Conservation (phyloP, 306 rosid genomes). For the Cucurbita maxima region DNA sequence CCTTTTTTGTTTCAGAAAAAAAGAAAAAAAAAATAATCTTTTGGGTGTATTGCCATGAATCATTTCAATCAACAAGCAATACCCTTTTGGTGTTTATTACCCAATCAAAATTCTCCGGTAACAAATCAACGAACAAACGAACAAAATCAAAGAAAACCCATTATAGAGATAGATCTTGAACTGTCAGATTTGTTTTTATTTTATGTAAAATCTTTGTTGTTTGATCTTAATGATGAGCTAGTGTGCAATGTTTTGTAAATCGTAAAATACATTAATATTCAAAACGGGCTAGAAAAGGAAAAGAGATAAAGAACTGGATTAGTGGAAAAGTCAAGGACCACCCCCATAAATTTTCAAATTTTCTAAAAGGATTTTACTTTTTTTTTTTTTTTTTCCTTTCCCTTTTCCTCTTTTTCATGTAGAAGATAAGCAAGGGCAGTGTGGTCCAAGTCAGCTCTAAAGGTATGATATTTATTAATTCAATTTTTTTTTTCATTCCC, state of each 20-base stretch:
- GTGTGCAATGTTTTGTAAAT: not conserved
- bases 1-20: not conserved
- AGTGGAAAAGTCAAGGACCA: no score
- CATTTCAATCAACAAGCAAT: not conserved
- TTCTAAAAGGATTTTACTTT: no score
- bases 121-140: not conserved
- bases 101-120: not conserved
- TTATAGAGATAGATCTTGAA: no score
- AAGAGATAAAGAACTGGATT: no score
- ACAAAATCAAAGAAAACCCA: not conserved
- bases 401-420: not conserved
- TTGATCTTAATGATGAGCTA: not conserved
- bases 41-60: not conserved
- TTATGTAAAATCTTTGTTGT: not conserved
- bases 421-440: not conserved
- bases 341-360: no score
- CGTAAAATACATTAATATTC: not conserved
- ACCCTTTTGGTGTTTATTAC: not conserved
- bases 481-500: not conserved
- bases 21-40: not conserved
- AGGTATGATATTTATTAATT: not conserved
- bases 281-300: no score
- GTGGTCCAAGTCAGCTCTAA: not conserved
- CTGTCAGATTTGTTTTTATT: not conserved
- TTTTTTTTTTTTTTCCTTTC: not conserved